Base-by-base conservation (phyloP, 2,329 filamentous ascomycete genomes). In the Trichoderma oligosporum region DNA sequence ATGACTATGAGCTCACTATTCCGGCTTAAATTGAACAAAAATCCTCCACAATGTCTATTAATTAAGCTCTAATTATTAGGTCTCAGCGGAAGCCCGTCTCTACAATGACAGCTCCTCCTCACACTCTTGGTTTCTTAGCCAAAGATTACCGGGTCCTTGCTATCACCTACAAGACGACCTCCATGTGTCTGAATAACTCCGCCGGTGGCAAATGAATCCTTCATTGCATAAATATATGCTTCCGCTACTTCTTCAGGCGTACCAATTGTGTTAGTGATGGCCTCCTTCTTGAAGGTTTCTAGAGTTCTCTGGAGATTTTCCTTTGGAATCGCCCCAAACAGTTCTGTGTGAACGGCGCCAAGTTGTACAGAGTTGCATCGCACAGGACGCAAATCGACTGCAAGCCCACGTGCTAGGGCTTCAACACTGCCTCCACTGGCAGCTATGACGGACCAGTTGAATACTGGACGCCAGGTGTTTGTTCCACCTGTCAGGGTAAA, bases 341-440 rank as follows among this genome's bases (percentile, higher is more conserved):
- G 54, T 39, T 76, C 74, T 5, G 82, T 84, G 36, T 76, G 67
- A 0, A 81, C 73, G 0, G 74, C 71, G 0, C 85, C 86, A 0
- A 84, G 83, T 53, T 70, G 73, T 1, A 88, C 81, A 0, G 79
- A 65, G 65, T 89, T 89, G 24, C 87, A 84, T 2, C 86, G 72
- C 7, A 87, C 69, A 0, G 86, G 86, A 61, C 77, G 78, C 56
- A 89, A 65, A 63, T 88, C 85, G 29, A 87, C 64, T 2, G 85
- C 85, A 31, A 89, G 70, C 3, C 75, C 78, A 2, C 80, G 74
- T 2, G 76, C 74, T 66, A 87, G 74, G 3, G 78, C 76, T 48
- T 82, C 74, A 6, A 82, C 61, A 0, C 78, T 83, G 0, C 79
- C 76, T 0, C 75, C 77, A 52, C 77, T 80, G 2, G 71, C 70